Conservation (phyloP, 2,329 filamentous ascomycete species). For the Corniculantispora saksenae region DNA sequence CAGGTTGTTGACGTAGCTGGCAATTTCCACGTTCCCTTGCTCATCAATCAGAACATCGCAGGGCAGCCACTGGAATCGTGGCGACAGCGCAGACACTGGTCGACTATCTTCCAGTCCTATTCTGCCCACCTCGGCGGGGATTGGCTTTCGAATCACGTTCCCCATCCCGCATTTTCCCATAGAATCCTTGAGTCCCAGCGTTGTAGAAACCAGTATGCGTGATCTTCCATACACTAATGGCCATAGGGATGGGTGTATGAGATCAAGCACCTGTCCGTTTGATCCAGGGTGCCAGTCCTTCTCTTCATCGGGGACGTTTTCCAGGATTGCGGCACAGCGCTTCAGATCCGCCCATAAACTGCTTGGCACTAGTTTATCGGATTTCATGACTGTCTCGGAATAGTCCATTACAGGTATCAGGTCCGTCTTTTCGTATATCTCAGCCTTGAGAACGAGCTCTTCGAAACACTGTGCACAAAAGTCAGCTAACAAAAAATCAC, state of each 20-base stretch:
- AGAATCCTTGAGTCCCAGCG: constrained; percentile 39
- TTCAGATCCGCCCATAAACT: constrained; percentile 39
- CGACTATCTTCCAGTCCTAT: constrained; percentile 25
- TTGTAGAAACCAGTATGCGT: constrained; percentile 31
- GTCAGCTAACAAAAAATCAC: no score
- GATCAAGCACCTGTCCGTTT: constrained; percentile 57
- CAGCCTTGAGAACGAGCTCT: not conserved
- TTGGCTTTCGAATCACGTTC: not conserved
- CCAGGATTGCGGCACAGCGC: constrained; percentile 46
- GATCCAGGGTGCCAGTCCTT: constrained; percentile 65
- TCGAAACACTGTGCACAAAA: no score
- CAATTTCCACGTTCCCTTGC: constrained; percentile 37
- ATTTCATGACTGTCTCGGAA: constrained; percentile 35
- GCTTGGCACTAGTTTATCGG: constrained; percentile 28
- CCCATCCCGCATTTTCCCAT: constrained; percentile 25
- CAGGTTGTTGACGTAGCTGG: constrained; percentile 56
- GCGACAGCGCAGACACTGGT: constrained; percentile 23
- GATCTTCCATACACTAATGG: constrained; percentile 57
- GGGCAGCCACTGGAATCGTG: constrained; percentile 51
- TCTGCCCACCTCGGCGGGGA: constrained; percentile 34
- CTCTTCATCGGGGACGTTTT: constrained; percentile 48
- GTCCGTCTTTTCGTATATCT: constrained; percentile 33
- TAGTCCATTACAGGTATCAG: constrained; percentile 37
- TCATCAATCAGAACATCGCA: constrained; percentile 46
- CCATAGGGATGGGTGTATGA: constrained; percentile 65